Evolutionary conservation across 257 asterid species (phyloP), one percentile per base, ranked within the genome.

Genomic region (Solanum sparsipilum): DNA sequence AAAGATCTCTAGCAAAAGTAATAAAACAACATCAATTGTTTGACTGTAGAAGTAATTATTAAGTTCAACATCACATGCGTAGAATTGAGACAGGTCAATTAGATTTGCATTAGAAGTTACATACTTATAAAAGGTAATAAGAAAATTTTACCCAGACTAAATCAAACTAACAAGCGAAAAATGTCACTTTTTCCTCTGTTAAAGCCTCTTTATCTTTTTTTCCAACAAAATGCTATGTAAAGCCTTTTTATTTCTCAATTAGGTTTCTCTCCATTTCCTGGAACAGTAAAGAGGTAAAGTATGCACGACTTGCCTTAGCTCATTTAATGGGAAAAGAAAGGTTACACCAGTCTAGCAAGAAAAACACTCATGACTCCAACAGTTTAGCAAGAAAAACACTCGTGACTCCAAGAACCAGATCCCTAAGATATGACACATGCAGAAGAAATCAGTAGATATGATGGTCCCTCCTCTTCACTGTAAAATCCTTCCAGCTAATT

Each of bases 1-100:
- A 97, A 86, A 97, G 94, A 90, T 97, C 99, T 93, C 99, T 97
- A 39, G 94, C 75, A 92, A 88, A 90, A 81, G 86, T 35, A 86
- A 85, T 13, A 46, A 81, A 58, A 32, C 39, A 82, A 87, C 86
- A 89, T 72, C 90, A 88, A 84, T 23, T 25, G 83, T 87, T 87
- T 84, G 84, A 44, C 56, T 73, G 85, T 82, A 48, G 71, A 56
- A 82, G 86, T 4, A 82, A 31, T 48, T 29, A 31, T 46, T 82
- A 82, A 82, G 86, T 68, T 82, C 44, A 48, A 82, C 70, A 82
- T 31, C 71, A 52, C 71, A 29, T 48, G 71, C 31, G 6, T 10
- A 48, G 71, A 48, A 48, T 10, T 82, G 67, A 52, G 31, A 82
- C 29, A 48, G 70, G 39, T 82, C 20, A 48, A 81, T 82, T 48